Percentiles rank a stretch among this genome's conserved stretches.
Evolutionary conservation across 2,329 filamentous ascomycete genomes (phyloP).

Genomic region (Xylariales sp.): DNA sequence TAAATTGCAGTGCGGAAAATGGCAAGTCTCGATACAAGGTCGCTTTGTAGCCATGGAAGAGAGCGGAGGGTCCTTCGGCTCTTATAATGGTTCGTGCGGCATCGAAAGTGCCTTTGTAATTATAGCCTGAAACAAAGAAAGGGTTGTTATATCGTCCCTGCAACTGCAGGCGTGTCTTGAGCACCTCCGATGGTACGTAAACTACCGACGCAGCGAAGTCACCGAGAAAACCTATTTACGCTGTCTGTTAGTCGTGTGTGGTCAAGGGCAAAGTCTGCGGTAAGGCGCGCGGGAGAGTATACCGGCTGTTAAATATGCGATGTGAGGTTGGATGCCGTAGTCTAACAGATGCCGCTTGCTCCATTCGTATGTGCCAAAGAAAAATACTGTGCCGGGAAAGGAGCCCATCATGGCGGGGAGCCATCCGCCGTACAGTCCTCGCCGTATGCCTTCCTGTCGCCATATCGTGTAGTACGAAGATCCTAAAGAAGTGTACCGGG

Average conservation of each 20-base stretch:
- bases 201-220: conserved; percentile 88
- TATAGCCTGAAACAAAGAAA: conserved; percentile 90
- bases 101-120: conserved; percentile 82
- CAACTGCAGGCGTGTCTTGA: conserved; percentile 94
- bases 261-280: no score
- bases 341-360: conserved; percentile 90
- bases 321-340: conserved; percentile 70
- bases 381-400: conserved; percentile 88
- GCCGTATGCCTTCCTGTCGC: conserved; percentile 81
- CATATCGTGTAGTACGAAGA: conserved; percentile 91
- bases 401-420: conserved; percentile 86
- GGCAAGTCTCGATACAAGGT: conserved; percentile 92
- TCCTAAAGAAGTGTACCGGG: conserved; percentile 86
- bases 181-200: conserved; percentile 94
- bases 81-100: conserved; percentile 81
- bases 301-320: conserved; percentile 86
- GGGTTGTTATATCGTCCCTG: conserved; percentile 96
- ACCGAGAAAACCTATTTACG: conserved; percentile 84
- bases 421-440: conserved; percentile 91
- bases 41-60: conserved; percentile 97
- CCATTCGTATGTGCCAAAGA: conserved; percentile 95
- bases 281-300: conserved; percentile 20
- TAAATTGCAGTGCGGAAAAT: conserved; percentile 94
- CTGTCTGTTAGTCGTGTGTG: conserved; percentile 7
- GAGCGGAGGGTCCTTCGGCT: conserved; percentile 74